Conservation (phyloP, 441 rosid species). For the Macaranga tanarius region DNA sequence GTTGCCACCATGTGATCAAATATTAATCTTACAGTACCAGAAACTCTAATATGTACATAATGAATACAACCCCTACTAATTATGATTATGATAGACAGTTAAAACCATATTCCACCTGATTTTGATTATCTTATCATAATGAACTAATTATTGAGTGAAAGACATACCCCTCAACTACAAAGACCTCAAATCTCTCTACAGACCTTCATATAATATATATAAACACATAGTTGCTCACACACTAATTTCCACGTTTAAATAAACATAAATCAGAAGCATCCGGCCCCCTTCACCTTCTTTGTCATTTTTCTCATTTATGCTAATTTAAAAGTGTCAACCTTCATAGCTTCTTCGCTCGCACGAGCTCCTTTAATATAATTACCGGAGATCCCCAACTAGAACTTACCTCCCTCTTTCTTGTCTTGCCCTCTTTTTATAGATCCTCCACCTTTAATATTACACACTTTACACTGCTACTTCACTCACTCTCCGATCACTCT, state of each 20-base stretch:
- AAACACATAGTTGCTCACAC: too few species aligned
- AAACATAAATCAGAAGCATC: conserved; percentile 29
- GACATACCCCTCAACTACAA: background rate
- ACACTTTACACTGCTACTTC: background rate
- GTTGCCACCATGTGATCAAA: conserved; percentile 11
- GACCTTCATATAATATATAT: background rate
- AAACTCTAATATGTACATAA: too few species aligned
- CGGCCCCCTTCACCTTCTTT: conserved; percentile 24
- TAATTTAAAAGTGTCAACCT: background rate
- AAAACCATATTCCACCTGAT: background rate
- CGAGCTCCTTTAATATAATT: conserved; percentile 28
- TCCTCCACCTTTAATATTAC: conserved; percentile 7
- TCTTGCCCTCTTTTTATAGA: conserved; percentile 2
- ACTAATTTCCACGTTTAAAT: background rate
- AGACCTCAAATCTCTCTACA: background rate
- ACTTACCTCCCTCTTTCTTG: conserved; percentile 56
- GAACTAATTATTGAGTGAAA: background rate
- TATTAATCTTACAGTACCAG: too few species aligned
- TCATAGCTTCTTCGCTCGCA: conserved; percentile 10
- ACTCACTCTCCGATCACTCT: background rate
- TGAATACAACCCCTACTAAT: too few species aligned
- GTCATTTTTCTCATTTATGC: conserved; percentile 7
- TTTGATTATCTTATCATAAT: background rate
- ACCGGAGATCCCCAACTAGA: conserved; percentile 54
- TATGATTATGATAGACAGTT: background rate